Evolutionary conservation across 305 asterid species (phyloP), one percentile per base, ranked within the genome.

Genomic region (Solanum hybrid): DNA sequence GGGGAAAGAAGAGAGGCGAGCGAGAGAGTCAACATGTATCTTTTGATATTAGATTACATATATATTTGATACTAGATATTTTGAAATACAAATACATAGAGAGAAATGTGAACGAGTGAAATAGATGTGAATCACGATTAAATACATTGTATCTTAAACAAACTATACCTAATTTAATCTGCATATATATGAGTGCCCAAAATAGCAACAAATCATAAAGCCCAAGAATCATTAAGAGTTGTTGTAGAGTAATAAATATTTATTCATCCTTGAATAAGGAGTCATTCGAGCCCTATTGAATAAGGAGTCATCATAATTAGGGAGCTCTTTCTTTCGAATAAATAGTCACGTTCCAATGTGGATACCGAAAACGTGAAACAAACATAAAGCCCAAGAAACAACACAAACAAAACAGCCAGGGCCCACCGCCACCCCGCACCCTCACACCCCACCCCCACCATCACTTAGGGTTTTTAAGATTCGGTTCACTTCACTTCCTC

Each of bases 401-500:
- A 82, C 34, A 12, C 60, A 84, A 84, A 10, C 14, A 10, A 51
- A 51, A 56, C 7, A 69, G 76, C 75, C 75, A 24, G 75, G 29
- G 73, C 73, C 75, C 75, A 14, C 31, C 73, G 2, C 14, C 8
- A 17, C 46, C 5, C 26, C 24, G 7, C 37, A 31, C 42, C 5
- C 76, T 22, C 37, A 85, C 75, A 22, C 14, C 26, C 12, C 20
- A 46, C 66, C 34, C 27, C 76, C 76, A 69, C 66, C 31, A 34
- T 32, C 37, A 60, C 89, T 51, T 88, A 93, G 93, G 94, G 94
- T 86, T 89, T 91, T 88, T 85, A 89, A 85, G 91, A 35, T 90
- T 88, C 17, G 89, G 27, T 81, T 56, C 27, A 22, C 89, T 36
- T 40, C 88, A 37, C 22, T 26, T 2, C 46, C 29, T 66, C 85